Evolutionary conservation across 2,329 filamentous ascomycete species (phyloP), one percentile per base, ranked within the genome.

Genomic region (Blastomyces percursus): DNA sequence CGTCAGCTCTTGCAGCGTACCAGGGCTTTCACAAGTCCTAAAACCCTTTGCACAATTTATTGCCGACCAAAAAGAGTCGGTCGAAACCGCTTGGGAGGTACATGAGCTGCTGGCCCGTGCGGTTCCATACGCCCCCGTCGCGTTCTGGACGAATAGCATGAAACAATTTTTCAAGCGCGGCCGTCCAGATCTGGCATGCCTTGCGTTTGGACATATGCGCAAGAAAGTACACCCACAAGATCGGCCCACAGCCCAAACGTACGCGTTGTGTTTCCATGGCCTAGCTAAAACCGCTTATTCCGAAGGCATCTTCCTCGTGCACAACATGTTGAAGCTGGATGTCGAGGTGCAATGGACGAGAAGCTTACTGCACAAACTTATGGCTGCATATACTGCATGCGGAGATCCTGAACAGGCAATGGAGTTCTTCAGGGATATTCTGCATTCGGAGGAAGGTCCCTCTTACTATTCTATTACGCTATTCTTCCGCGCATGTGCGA

Each of bases 281-380:
- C 83, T 96, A 30, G 86, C 87, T 3, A 77, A 78, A 38, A 80
- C 80, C 9, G 76, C 74, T 16, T 85, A 89, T 68, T 70, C 76
- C 1, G 85, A 89, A 62, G 86, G 85, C 51, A 77, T 96, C 24
- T 84, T 86, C 63, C 84, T 88, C 65, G 84, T 96, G 1, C 89
- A 96, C 77, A 96, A 96, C 72, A 93, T 96, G 84, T 81, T 96
- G 67, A 97, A 96, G 77, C 86, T 96, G 73, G 94, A 99, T 73
- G 82, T 86, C n/a, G 83, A 84, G 51, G 82, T 97, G 46, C 86
- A 92, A 68, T 82, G 87, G 4, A 86, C 83, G 68, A 97, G 93
- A 0, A 80, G 79, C 62, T 79, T 97, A 1, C 85, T 88, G 68
- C 97, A 96, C 69, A 86, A 88, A 0, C 78, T 97, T 58, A 96